These are phyloP conservation scores for Debaryomyces singareniensis DNA, from an alignment of 1,139 yeast genomes.

Conservation along the genomic window DNA sequence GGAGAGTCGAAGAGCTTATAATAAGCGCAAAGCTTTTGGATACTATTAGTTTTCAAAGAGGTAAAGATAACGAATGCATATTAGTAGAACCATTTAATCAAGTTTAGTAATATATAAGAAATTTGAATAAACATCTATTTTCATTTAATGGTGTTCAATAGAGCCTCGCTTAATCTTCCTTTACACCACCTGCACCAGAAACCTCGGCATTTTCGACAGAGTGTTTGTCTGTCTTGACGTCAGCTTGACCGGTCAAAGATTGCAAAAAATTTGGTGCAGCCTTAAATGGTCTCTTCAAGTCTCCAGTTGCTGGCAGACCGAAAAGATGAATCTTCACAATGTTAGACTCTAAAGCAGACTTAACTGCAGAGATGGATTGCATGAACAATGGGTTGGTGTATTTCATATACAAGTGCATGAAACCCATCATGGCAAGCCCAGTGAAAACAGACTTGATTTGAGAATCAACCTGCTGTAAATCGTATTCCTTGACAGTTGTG, in stretches of 20 bases:
- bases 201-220: conserved; percentile 80
- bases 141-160: neutral
- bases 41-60: conserved; percentile 51
- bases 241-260: conserved; percentile 53
- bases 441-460: conserved; percentile 81
- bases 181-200: conserved; percentile 85
- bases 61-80: conserved; percentile 54
- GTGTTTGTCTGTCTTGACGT: conserved; percentile 75
- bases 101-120: neutral
- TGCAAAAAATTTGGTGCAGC: conserved; percentile 75
- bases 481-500: conserved; percentile 93
- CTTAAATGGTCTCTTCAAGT: conserved; percentile 95
- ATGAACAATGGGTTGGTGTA: conserved; percentile 95
- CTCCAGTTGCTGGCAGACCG: conserved; percentile 81
- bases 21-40: conserved; percentile 58
- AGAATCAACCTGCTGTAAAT: conserved; percentile 73
- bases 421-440: conserved; percentile 95
- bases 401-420: conserved; percentile 97
- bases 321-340: conserved; percentile 88
- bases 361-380: conserved; percentile 89
- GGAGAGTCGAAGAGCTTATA: conserved; percentile 57
- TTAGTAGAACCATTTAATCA: conserved; percentile 29
- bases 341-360: conserved; percentile 85
- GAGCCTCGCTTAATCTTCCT: conserved; percentile 58
- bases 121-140: neutral